Percentiles rank a stretch among this genome's conserved stretches.
Evolutionary conservation across 768 basidiomycete species (phyloP).

Genomic region (Amanita pseudoporphyria): DNA sequence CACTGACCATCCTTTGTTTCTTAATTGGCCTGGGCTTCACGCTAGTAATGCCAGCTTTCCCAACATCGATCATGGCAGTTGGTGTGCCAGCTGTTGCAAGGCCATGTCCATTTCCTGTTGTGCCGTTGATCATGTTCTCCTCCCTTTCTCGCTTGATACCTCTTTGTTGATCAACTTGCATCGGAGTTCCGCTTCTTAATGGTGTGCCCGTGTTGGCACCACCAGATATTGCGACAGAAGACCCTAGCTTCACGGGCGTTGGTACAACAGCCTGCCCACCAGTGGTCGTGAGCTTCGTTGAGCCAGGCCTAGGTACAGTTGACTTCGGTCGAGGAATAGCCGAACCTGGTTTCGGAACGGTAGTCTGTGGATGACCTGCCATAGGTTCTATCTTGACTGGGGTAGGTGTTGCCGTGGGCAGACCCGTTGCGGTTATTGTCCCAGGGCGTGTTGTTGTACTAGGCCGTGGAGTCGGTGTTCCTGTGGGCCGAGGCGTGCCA

Average conservation of each 20-base stretch:
- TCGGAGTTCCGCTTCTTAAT: constrained; percentile 21
- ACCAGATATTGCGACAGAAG: neutral
- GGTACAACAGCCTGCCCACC: constrained; percentile 12
- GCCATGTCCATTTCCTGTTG: constrained; percentile 17
- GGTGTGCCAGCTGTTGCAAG: constrained; percentile 15
- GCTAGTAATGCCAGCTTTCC: constrained; percentile 45
- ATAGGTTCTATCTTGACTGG: constrained; percentile 12
- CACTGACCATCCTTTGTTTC: constrained; percentile 65
- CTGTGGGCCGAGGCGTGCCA: constrained; percentile 13
- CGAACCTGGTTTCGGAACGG: constrained; percentile 18
- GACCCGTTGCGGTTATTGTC: constrained; percentile 10
- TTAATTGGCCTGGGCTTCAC: constrained; percentile 62
- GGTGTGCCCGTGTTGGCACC: constrained; percentile 13
- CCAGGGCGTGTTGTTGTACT: constrained; percentile 15
- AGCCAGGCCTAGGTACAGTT: constrained; percentile 22
- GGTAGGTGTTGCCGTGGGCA: constrained; percentile 13
- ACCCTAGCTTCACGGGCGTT: neutral
- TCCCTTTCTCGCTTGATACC: constrained; percentile 37
- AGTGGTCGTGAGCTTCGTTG: constrained; percentile 12
- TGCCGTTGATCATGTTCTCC: constrained; percentile 22
- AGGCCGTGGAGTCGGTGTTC: constrained; percentile 21
- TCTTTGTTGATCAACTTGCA: constrained; percentile 23
- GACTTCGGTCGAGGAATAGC: constrained; percentile 18
- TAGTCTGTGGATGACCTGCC: constrained; percentile 14
- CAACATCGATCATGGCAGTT: constrained; percentile 32